Percentiles rank a stretch among this genome's conserved stretches.
phyloP scores from a whole-genome alignment of 2,329 filamentous ascomycete species.

The Monosporascus sp. region DNA sequence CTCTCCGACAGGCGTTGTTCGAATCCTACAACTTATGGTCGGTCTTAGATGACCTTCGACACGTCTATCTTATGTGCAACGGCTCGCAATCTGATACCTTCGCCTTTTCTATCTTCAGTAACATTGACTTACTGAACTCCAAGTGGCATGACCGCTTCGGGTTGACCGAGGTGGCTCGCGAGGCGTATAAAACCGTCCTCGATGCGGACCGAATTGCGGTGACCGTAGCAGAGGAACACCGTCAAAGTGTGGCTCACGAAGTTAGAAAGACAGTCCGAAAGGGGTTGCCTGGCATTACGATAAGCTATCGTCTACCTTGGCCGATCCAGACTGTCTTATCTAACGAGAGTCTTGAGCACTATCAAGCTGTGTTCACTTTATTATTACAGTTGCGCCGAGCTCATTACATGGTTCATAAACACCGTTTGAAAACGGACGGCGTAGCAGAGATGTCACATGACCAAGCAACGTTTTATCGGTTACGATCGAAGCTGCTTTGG shows the following conservation, averaged over 20 bases:
- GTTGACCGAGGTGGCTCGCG: conserved; percentile 72
- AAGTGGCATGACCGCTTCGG: conserved; percentile 79
- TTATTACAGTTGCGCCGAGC: conserved; percentile 74
- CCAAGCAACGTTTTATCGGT: conserved; percentile 47
- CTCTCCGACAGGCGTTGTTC: conserved; percentile 63
- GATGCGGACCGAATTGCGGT: conserved; percentile 61
- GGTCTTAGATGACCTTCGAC: conserved; percentile 62
- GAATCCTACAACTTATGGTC: conserved; percentile 62
- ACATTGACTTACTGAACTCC: conserved; percentile 57
- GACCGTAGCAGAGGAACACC: conserved; percentile 38
- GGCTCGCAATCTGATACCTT: conserved; percentile 64
- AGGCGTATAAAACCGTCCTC: conserved; percentile 57
- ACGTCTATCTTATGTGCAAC: conserved; percentile 73
- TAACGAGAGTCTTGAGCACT: conserved; percentile 56
- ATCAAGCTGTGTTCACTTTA: conserved; percentile 70
- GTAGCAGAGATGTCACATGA: conserved; percentile 35
- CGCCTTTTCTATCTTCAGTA: conserved; percentile 65
- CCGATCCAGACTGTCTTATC: conserved; percentile 68
- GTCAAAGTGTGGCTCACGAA: conserved; percentile 37
- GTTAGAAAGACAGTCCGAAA: conserved; percentile 55
- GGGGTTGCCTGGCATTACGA: conserved; percentile 56
- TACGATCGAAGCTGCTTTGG: conserved; percentile 70
- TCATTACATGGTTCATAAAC: conserved; percentile 58
- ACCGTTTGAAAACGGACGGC: conserved; percentile 39
- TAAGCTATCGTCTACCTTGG: conserved; percentile 66